A percentile compares a stretch with the other conserved stretches of the same genome.
These are phyloP conservation scores for Beauveria sp. DNA, from an alignment of 2,329 filamentous ascomycete species.

Conservation along the genomic window DNA sequence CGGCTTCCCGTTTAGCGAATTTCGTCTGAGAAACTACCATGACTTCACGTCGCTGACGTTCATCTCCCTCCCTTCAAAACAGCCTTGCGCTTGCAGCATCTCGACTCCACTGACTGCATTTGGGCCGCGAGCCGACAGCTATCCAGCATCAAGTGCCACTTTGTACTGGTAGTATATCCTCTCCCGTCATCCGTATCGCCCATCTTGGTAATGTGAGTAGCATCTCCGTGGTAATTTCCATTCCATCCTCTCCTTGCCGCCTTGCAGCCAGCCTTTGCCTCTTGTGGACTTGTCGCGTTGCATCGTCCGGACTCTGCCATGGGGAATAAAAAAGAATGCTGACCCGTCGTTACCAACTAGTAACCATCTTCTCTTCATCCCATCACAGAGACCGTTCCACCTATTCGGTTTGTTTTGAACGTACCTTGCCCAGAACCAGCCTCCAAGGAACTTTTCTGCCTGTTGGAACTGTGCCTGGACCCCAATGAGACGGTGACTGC, in stretches of 20 bases:
- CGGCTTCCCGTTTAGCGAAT: neutral
- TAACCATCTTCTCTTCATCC: neutral
- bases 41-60: conserved; percentile 7
- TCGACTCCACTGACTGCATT: conserved; percentile 8
- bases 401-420: neutral
- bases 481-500: conserved; percentile 8
- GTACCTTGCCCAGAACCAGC: neutral
- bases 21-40: neutral
- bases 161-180: neutral
- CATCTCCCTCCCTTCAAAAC: conserved; percentile 13
- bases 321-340: conserved; percentile 10
- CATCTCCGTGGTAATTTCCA: conserved; percentile 12
- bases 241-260: conserved; percentile 11
- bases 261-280: conserved; percentile 5
- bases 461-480: conserved; percentile 3
- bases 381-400: neutral
- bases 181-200: neutral
- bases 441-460: neutral
- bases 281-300: neutral
- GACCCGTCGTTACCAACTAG: conserved; percentile 1
- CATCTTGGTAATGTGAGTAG: conserved; percentile 9
- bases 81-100: conserved; percentile 8
- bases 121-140: neutral
- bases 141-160: neutral
- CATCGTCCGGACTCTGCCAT: neutral